These are phyloP conservation scores for Geotrichum reessii DNA, from an alignment of 1,139 yeast species.

Conservation along the genomic window DNA sequence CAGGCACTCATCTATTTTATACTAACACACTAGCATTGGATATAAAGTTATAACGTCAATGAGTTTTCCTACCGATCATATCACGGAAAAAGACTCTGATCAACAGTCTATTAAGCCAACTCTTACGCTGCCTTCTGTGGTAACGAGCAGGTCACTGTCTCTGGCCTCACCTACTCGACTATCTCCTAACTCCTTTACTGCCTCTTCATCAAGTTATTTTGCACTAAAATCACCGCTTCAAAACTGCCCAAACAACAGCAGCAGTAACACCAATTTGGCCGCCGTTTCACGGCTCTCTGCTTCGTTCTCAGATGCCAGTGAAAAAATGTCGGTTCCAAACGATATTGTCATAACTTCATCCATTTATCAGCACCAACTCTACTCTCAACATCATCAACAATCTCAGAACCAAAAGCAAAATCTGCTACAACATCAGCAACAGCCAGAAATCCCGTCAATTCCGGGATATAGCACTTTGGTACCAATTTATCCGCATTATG, in stretches of 20 bases:
- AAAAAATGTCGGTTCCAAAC: conserved; percentile 1
- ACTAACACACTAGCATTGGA: not conserved
- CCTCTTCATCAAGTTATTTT: conserved; percentile 8
- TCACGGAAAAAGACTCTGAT: not conserved
- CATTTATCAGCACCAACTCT: not conserved
- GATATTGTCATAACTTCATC: not conserved
- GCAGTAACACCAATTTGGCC: not conserved
- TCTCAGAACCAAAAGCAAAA: not conserved
- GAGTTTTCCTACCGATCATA: not conserved
- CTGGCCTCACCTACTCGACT: conserved; percentile 8
- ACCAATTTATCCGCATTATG: conserved; percentile 27
- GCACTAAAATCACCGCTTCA: conserved; percentile 2
- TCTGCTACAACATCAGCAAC: not conserved
- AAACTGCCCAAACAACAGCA: not conserved
- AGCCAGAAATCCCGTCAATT: conserved; percentile 17
- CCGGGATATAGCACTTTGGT: conserved; percentile 26
- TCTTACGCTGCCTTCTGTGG: not conserved
- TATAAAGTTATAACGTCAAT: not conserved
- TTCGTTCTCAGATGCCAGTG: not conserved
- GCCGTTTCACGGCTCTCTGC: conserved; percentile 3
- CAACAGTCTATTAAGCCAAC: not conserved
- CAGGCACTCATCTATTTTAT: not conserved
- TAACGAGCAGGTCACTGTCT: conserved; percentile 2
- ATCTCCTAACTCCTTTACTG: conserved; percentile 7
- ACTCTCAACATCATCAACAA: conserved; percentile 5